phyloP scores from a whole-genome alignment of 805 yeast species.

The Diddensiella santjacobensis region DNA sequence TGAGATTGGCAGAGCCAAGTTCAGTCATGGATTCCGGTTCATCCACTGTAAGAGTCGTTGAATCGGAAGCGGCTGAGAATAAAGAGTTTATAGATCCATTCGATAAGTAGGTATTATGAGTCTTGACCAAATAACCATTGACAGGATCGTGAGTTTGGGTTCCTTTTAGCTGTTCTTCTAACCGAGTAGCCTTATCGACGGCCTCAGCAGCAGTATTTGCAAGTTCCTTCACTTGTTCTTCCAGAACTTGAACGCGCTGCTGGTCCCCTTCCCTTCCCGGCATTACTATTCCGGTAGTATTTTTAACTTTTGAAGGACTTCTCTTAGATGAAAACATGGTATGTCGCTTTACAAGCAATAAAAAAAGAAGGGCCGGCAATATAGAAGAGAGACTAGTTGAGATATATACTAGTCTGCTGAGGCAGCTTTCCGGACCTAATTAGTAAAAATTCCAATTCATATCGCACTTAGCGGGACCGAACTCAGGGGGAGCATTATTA shows the following conservation, averaged over 20 bases:
- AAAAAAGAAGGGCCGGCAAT: too few species aligned
- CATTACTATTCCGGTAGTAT: conserved; percentile 12
- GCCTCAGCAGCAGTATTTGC: conserved; percentile 26
- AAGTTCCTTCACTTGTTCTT: conserved; percentile 24
- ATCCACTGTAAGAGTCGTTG: conserved; percentile 7
- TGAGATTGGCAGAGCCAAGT: conserved; percentile 5
- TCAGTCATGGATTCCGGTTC: conserved; percentile 6
- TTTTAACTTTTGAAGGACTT: neutral
- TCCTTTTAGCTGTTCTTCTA: conserved; percentile 23
- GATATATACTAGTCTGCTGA: too few species aligned
- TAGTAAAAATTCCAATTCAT: too few species aligned
- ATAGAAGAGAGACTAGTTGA: too few species aligned
- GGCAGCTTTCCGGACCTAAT: too few species aligned
- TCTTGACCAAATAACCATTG: neutral
- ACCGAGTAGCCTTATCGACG: conserved; percentile 22
- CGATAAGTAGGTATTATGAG: conserved; percentile 1
- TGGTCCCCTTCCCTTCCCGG: conserved; percentile 27
- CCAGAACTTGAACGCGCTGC: conserved; percentile 23
- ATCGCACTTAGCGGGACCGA: too few species aligned
- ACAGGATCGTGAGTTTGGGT: neutral
- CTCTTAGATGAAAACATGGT: neutral
- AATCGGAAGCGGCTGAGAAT: conserved; percentile 7
- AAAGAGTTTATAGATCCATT: conserved; percentile 10
- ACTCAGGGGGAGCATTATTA: too few species aligned
- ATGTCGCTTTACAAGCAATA: too few species aligned